Base-by-base conservation (phyloP, 148 eudicot species). In the Arctostaphylos glauca region DNA sequence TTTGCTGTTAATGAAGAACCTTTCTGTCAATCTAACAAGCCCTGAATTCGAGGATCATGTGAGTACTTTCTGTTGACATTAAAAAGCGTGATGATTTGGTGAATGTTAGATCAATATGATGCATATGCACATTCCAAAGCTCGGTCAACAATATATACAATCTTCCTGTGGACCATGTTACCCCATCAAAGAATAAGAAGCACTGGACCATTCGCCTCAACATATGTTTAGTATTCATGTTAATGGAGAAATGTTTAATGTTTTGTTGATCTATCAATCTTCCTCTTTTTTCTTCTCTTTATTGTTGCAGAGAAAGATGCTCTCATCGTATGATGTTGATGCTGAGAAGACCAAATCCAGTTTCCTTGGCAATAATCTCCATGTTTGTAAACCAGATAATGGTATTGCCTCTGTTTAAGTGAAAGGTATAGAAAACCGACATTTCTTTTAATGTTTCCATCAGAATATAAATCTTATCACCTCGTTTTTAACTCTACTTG, bases 1-100 rank as follows among this genome's bases (percentile, higher is more conserved):
- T 46, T 25, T 92, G 85, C 79, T 90, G 84, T 81, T 95, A 87
- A 95, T 95, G 94, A 90, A 85, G 85, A 95, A 93, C 84, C 89
- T 95, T 15, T 80, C 94, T 21, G 87, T 70, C 86, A 95, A 95
- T 89, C 87, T 93, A 85, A 60, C 81, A 64, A 93, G 91, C 88
- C 98, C 98, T 68, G 94, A 93, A 77, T 94, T 93, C 58, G 94
- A 93, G 87, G 91, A 90, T 83, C 90, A 90, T 83, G 98, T 93
- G 89, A 91, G 97, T 87, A 46, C 43, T 74, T 70, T 68, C 48
- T 78, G 38, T 53, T 14, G 1, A 71, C 74, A 71, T 43, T 5
- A 68, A 68, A 19, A 71, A 71, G 41, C 74, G 6, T 16, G n/a
- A 18, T 3, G 43, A 41, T 47, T 46, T 47, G 54, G 53, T 74